Percentiles rank a stretch among this genome's conserved stretches.
Evolutionary conservation across 805 yeast genomes (phyloP).

Genomic region (Wickerhamiella bombiphila): DNA sequence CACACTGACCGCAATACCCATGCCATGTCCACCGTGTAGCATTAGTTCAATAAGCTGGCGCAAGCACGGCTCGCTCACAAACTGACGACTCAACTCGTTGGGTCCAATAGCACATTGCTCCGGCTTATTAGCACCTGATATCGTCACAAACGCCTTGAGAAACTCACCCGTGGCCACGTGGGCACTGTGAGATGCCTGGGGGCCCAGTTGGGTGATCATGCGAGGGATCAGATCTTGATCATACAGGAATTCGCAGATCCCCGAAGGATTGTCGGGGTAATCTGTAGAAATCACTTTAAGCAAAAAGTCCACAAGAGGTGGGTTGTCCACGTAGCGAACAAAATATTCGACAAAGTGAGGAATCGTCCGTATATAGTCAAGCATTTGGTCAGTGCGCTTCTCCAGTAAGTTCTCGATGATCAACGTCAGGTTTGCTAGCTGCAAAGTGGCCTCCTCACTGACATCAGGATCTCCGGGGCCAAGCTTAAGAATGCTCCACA

Average conservation of each 20-base stretch:
- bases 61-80: conserved; percentile 63
- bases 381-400: conserved; percentile 71
- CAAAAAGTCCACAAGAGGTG: conserved; percentile 86
- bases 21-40: conserved; percentile 64
- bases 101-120: conserved; percentile 92
- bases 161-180: conserved; percentile 95
- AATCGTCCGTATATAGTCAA: conserved; percentile 52
- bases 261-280: conserved; percentile 78
- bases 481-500: conserved; percentile 66
- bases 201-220: conserved; percentile 54
- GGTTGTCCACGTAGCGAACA: conserved; percentile 75
- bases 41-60: conserved; percentile 57
- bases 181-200: conserved; percentile 46
- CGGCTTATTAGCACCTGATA: conserved; percentile 82
- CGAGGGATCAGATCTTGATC: conserved; percentile 60
- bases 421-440: conserved; percentile 82
- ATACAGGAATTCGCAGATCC: conserved; percentile 62
- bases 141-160: conserved; percentile 81
- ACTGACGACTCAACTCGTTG: conserved; percentile 79
- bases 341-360: conserved; percentile 63
- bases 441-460: conserved; percentile 52
- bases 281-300: conserved; percentile 85
- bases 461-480: conserved; percentile 23
- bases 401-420: conserved; percentile 81
- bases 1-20: conserved; percentile 89